Evolutionary conservation across 257 asterid genomes (phyloP), one percentile per base, ranked within the genome.

Genomic region (Rehmannia glutinosa): DNA sequence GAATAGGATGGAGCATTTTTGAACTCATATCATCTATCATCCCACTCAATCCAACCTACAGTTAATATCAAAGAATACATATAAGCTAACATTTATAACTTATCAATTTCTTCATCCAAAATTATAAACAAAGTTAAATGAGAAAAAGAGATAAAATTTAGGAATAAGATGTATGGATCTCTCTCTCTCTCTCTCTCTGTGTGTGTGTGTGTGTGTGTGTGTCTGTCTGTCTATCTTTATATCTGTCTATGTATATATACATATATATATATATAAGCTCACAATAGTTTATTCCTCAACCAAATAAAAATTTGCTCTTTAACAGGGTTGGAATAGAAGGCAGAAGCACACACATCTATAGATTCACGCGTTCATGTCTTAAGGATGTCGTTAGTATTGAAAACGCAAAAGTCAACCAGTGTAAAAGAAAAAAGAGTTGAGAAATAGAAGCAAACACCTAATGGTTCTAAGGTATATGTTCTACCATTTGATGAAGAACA

Each of bases 11-110:
- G 99, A 69, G 99, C 97, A 79, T 90, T 68, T 75, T 88, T 80
- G 76, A 93, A 93, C 80, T 93, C 96, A 41, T 73, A 93, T 60
- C 89, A 80, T 73, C 83, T 82, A 50, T 85, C 97, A 69, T 74
- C 99, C 99, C 99, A 93, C 80, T 93, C 97, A 65, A 93, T 93
- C 99, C 99, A 93, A 60, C 99, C 99, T 93, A 89, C 68, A 77
- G 59, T 27, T 71, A 54, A 78, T 43, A 57, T 49, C 64, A 73
- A 32, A 58, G 43, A 11, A 33, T 7, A 59, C n/a, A n/a, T n/a
- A n/a, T n/a, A 62, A 46, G 23, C 42, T 62, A 12, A 68, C 73
- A n/a, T 30, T 53, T 6, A 6, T 13, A 27, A 28, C 4, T 17
- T 13, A 49, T 58, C 53, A 21, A 63, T 16, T 64, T 27, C 64